These are phyloP conservation scores for Lasiodiplodia sp. DNA, from an alignment of 2,329 filamentous ascomycete genomes.

Conservation along the genomic window DNA sequence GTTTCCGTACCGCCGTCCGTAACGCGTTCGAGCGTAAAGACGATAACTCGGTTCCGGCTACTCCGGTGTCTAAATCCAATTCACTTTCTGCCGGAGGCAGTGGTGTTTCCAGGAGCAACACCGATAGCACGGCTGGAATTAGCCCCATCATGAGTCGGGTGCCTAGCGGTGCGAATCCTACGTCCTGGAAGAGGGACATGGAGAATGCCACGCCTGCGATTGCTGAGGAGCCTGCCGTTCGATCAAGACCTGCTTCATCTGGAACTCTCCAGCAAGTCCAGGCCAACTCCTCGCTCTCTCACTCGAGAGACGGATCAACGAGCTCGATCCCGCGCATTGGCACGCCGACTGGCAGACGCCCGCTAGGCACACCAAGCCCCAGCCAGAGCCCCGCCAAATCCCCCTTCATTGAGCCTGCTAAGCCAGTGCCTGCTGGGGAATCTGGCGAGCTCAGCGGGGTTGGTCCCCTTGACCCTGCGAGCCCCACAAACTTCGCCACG, in stretches of 20 bases:
- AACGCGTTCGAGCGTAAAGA: conserved; percentile 69
- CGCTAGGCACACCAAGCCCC: conserved; percentile 64
- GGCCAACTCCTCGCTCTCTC: conserved; percentile 46
- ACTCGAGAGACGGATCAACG: conserved; percentile 49
- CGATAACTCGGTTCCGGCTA: conserved; percentile 59
- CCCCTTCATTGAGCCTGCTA: conserved; percentile 58
- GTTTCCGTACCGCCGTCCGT: conserved; percentile 67
- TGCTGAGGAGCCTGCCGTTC: conserved; percentile 58
- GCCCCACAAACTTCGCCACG: conserved; percentile 40
- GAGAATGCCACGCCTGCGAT: conserved; percentile 60
- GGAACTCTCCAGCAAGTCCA: conserved; percentile 12
- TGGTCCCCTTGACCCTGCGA: conserved; percentile 43
- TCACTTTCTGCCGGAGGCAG: conserved; percentile 42
- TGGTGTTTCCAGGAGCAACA: conserved; percentile 65
- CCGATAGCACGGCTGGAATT: conserved; percentile 67
- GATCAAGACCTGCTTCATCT: conserved; percentile 45
- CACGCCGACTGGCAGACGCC: conserved; percentile 60
- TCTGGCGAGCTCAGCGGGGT: conserved; percentile 53
- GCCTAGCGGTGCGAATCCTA: conserved; percentile 52
- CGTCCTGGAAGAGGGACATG: conserved; percentile 37
- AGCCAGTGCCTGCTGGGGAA: conserved; percentile 54
- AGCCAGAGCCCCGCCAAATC: conserved; percentile 68
- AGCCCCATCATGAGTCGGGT: conserved; percentile 70
- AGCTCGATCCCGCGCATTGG: conserved; percentile 48
- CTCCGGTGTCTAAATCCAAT: conserved; percentile 58